Percentiles rank a stretch among this genome's conserved stretches.
Evolutionary conservation across 1,284 basidiomycete genomes (phyloP).

Genomic region (Moesziomyces aphidis): DNA sequence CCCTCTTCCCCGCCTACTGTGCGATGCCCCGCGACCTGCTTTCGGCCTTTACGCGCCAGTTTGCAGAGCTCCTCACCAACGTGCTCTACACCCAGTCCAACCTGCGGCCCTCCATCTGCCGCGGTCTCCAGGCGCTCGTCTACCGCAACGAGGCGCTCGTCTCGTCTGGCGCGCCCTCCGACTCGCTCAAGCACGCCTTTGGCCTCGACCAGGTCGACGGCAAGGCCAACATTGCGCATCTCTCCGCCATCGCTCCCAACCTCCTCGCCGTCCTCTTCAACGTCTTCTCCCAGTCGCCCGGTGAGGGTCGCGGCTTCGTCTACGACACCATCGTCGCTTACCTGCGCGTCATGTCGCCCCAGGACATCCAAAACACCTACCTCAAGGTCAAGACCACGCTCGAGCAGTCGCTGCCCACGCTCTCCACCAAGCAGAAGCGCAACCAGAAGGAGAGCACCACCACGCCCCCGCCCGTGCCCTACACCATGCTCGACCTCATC

Average conservation of each 20-base stretch:
- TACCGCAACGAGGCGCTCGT: slow-evolving; percentile 76
- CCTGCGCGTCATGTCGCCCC: slow-evolving; percentile 77
- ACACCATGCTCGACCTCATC: slow-evolving; percentile 90
- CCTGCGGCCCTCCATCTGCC: slow-evolving; percentile 84
- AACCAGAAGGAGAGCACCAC: slow-evolving; percentile 41
- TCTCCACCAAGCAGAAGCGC: slow-evolving; percentile 40
- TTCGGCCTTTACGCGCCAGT: slow-evolving; percentile 49
- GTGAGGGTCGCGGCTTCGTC: slow-evolving; percentile 83
- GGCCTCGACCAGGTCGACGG: slow-evolving; percentile 75
- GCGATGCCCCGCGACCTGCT: slow-evolving; percentile 86
- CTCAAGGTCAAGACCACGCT: slow-evolving; percentile 82
- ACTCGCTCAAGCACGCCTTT: slow-evolving; percentile 71
- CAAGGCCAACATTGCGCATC: slow-evolving; percentile 77
- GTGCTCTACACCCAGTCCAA: slow-evolving; percentile 88
- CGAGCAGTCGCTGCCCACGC: slow-evolving; percentile 75
- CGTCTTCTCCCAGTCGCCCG: slow-evolving; percentile 86
- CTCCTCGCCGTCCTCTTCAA: slow-evolving; percentile 97
- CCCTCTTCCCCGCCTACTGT: slow-evolving; percentile 74
- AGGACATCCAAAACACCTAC: slow-evolving; percentile 81
- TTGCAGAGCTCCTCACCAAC: slow-evolving; percentile 80
- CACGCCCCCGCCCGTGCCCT: slow-evolving; percentile 71
- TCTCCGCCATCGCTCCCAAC: slow-evolving; percentile 84
- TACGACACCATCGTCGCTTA: slow-evolving; percentile 90
- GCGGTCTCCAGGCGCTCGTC: slow-evolving; percentile 82
- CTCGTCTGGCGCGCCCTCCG: slow-evolving; percentile 70